These are phyloP conservation scores for Sutorius eximius DNA, from an alignment of 1,284 basidiomycete genomes.

Conservation along the genomic window DNA sequence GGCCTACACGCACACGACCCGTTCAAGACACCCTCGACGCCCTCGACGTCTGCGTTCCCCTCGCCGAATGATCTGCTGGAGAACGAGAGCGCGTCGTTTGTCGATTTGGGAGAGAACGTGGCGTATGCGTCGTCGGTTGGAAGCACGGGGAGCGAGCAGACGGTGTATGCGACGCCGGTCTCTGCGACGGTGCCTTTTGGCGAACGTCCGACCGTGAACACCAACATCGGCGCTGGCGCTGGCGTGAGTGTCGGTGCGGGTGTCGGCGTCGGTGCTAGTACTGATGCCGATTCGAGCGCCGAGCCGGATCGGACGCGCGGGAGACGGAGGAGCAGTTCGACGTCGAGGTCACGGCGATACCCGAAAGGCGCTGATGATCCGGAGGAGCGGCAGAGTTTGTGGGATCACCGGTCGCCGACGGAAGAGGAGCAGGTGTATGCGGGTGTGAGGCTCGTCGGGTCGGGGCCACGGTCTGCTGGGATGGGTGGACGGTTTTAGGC, in stretches of 20 bases:
- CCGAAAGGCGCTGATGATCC: conserved; percentile 29
- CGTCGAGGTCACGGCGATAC: conserved; percentile 30
- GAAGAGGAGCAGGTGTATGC: conserved; percentile 21
- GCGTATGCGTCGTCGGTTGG: conserved; percentile 8
- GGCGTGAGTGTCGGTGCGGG: no score
- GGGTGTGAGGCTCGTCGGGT: conserved; percentile 27
- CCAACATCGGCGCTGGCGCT: not conserved
- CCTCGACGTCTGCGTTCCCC: conserved; percentile 29
- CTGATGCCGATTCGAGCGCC: not conserved
- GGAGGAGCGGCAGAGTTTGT: conserved; percentile 30
- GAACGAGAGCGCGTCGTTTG: conserved; percentile 5
- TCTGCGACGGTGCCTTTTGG: conserved; percentile 9
- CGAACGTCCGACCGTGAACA: not conserved
- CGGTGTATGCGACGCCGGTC: conserved; percentile 20
- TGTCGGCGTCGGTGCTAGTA: not conserved
- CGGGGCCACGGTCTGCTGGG: conserved; percentile 1
- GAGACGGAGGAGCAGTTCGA: conserved; percentile 26
- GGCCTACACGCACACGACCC: conserved; percentile 18
- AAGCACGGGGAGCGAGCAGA: conserved; percentile 19
- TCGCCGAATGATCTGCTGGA: conserved; percentile 20
- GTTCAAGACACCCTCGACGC: conserved; percentile 31
- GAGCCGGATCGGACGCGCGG: not conserved
- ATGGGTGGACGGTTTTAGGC: conserved; percentile 21
- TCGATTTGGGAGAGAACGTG: not conserved
- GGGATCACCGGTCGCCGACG: conserved; percentile 23